A percentile compares a stretch with the other conserved stretches of the same genome.
These are phyloP conservation scores for Ormosia semicastrata DNA, from an alignment of 306 rosid species.

Conservation along the genomic window DNA sequence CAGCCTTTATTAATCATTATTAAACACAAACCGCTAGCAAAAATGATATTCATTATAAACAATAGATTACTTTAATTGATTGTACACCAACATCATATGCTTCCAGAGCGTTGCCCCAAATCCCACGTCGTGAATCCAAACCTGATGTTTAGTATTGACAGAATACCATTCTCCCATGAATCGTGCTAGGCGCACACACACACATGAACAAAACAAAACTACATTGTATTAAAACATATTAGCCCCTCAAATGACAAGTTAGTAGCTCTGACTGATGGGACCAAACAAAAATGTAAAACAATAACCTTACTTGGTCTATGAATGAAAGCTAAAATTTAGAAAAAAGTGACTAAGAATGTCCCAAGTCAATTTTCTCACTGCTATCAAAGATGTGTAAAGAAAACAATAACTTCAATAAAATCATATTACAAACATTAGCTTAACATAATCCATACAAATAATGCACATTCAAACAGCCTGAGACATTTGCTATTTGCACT, in stretches of 20 bases:
- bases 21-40: no score
- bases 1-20: no score
- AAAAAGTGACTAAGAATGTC: not conserved
- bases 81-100: no score
- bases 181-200: not conserved
- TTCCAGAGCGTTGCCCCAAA: no score
- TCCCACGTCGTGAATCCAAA: no score
- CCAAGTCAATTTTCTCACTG: constrained; percentile 3
- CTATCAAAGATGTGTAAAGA: not conserved
- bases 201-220: not conserved
- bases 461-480: constrained; percentile 39
- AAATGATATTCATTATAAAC: no score
- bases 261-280: not conserved
- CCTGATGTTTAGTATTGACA: not conserved
- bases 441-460: constrained; percentile 43
- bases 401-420: constrained; percentile 28
- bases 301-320: not conserved
- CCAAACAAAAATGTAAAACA: not conserved
- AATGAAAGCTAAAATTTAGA: not conserved
- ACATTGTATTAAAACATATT: not conserved
- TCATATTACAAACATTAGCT: constrained; percentile 39
- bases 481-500: constrained; percentile 32
- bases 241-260: not conserved
- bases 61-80: no score
- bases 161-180: not conserved